These are phyloP conservation scores for Exophiala phaeomuriformis DNA, from an alignment of 2,329 filamentous ascomycete species.

Conservation along the genomic window DNA sequence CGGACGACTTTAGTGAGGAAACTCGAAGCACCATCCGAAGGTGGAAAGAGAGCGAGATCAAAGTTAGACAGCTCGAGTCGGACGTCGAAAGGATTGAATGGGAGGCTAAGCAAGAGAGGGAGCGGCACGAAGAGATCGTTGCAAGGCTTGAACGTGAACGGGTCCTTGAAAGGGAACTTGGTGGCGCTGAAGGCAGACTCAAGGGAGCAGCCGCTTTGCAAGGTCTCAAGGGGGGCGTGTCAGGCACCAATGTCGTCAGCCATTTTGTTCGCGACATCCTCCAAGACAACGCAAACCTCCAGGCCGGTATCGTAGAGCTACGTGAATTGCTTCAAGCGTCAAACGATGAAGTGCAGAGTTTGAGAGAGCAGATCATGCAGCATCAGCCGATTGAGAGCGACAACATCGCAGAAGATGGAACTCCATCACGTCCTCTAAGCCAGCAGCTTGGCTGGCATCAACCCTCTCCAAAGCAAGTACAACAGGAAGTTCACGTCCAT, in stretches of 20 bases:
- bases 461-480: constrained; percentile 38
- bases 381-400: constrained; percentile 59
- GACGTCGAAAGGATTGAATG: constrained; percentile 83
- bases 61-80: constrained; percentile 69
- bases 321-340: constrained; percentile 84
- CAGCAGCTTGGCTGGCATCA: constrained; percentile 60
- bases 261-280: constrained; percentile 94
- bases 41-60: constrained; percentile 78
- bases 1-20: constrained; percentile 63
- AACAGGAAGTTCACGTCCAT: constrained; percentile 81
- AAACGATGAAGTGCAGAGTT: constrained; percentile 83
- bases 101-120: constrained; percentile 70
- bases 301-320: constrained; percentile 84
- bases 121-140: constrained; percentile 74
- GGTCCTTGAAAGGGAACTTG: constrained; percentile 72
- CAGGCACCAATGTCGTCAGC: constrained; percentile 70
- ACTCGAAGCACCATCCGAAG: constrained; percentile 70
- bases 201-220: constrained; percentile 65
- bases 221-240: constrained; percentile 35
- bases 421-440: constrained; percentile 43
- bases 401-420: constrained; percentile 16
- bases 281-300: constrained; percentile 88
- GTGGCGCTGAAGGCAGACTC: constrained; percentile 68
- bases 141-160: constrained; percentile 76
- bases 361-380: constrained; percentile 71